Percentiles rank a stretch among this genome's conserved stretches.
Evolutionary conservation across 2,329 filamentous ascomycete genomes (phyloP).

Genomic region (Aspergillus floridensis): DNA sequence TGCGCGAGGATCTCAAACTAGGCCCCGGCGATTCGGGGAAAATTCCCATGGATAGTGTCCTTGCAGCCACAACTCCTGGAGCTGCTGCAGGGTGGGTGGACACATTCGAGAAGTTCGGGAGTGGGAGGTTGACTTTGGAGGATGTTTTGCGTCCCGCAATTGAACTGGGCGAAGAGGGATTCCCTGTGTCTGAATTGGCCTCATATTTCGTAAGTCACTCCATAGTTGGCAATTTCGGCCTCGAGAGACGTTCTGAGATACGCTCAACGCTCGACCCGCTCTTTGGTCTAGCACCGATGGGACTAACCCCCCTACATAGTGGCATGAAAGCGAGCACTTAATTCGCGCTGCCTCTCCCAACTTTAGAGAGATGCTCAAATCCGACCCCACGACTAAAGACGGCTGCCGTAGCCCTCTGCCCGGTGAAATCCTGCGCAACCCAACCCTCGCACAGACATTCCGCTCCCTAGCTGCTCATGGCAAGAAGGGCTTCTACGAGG

Average conservation of each 20-base stretch:
- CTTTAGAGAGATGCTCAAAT: conserved; percentile 80
- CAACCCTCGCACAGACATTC: conserved; percentile 77
- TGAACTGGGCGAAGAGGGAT: conserved; percentile 80
- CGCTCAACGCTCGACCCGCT: not conserved
- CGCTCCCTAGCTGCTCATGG: conserved; percentile 72
- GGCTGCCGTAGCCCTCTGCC: conserved; percentile 72
- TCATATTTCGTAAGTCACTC: conserved; percentile 60
- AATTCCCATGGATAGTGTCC: conserved; percentile 74
- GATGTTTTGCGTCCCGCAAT: conserved; percentile 82
- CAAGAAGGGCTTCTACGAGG: conserved; percentile 88
- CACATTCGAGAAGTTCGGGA: conserved; percentile 82
- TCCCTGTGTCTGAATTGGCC: conserved; percentile 80
- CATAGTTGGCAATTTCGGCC: not conserved
- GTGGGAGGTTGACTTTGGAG: conserved; percentile 72
- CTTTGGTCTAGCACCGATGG: not conserved
- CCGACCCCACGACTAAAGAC: conserved; percentile 63
- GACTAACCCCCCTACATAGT: conserved; percentile 52
- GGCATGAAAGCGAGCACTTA: conserved; percentile 62
- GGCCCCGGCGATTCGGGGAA: conserved; percentile 54
- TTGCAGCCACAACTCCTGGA: conserved; percentile 83
- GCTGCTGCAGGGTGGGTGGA: conserved; percentile 94
- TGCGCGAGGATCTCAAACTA: conserved; percentile 68
- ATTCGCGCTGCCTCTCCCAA: conserved; percentile 79
- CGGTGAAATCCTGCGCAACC: conserved; percentile 88
- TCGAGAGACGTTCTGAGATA: no score